A percentile compares a stretch with the other conserved stretches of the same genome.
Evolutionary conservation across 352 stramenopile genomes (phyloP).

Genomic region (Pythium rhizo-oryzae): DNA sequence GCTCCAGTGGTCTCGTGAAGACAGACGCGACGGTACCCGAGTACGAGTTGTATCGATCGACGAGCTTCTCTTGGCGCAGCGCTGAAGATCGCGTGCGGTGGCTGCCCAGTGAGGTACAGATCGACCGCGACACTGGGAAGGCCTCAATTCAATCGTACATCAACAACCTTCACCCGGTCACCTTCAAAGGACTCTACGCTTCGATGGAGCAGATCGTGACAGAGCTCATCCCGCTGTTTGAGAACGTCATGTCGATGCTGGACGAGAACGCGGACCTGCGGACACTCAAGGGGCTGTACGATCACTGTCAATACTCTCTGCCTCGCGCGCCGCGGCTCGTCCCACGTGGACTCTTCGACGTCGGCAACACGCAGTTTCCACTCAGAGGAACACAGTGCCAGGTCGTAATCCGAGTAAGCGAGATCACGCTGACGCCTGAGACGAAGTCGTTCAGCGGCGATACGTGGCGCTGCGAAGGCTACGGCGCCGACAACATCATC

Average conservation of each 20-base stretch:
- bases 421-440: conserved; percentile 36
- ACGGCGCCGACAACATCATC: conserved; percentile 32
- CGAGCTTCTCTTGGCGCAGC: no score
- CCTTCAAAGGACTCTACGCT: conserved; percentile 22
- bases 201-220: conserved; percentile 29
- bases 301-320: neutral
- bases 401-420: conserved; percentile 35
- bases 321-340: conserved; percentile 2
- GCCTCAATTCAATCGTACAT: conserved; percentile 34
- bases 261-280: conserved; percentile 9
- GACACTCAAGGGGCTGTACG: conserved; percentile 8
- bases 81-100: no score
- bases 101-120: no score
- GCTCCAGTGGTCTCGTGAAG: no score
- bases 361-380: conserved; percentile 4
- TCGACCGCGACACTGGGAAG: neutral
- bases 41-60: no score
- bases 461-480: conserved; percentile 34
- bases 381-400: conserved; percentile 25
- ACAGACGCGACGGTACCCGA: no score
- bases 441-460: conserved; percentile 30
- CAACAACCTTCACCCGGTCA: conserved; percentile 41
- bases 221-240: conserved; percentile 35
- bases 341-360: conserved; percentile 23
- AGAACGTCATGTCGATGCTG: conserved; percentile 23